A percentile compares a stretch with the other conserved stretches of the same genome.
Evolutionary conservation across 1,284 basidiomycete species (phyloP).

Genomic region (Leccinum solheimii): DNA sequence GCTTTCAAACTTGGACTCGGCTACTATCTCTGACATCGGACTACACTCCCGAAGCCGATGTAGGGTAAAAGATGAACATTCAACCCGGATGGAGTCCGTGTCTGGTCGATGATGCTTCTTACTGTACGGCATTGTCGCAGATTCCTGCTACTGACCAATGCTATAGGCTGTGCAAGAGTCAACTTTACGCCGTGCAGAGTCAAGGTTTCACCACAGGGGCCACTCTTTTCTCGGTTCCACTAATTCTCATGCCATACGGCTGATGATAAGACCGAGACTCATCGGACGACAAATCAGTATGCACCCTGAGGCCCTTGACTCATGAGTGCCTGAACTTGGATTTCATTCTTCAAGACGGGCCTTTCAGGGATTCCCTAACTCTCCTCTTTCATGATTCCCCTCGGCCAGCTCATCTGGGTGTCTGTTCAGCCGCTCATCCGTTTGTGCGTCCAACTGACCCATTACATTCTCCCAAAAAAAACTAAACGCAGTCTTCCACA

Average conservation of each 20-base stretch:
- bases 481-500: not conserved
- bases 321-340: slow-evolving; percentile 1
- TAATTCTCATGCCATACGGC: slow-evolving; percentile 5
- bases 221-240: not conserved
- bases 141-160: not conserved
- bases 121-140: not conserved
- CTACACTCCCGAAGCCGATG: not conserved
- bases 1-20: not conserved
- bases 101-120: not conserved
- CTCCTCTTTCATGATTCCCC: slow-evolving; percentile 25
- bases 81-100: not conserved
- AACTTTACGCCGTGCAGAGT: not conserved
- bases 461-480: not conserved
- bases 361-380: not conserved
- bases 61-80: not conserved
- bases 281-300: slow-evolving; percentile 7
- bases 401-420: slow-evolving; percentile 53
- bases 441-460: slow-evolving; percentile 42
- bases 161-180: not conserved
- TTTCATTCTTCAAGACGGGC: not conserved
- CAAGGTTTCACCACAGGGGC: not conserved
- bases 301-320: not conserved
- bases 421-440: slow-evolving; percentile 60
- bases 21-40: not conserved
- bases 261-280: not conserved